Base-by-base conservation (phyloP, 2,329 filamentous ascomycete genomes). In the Ceratocystiopsis minuta region DNA sequence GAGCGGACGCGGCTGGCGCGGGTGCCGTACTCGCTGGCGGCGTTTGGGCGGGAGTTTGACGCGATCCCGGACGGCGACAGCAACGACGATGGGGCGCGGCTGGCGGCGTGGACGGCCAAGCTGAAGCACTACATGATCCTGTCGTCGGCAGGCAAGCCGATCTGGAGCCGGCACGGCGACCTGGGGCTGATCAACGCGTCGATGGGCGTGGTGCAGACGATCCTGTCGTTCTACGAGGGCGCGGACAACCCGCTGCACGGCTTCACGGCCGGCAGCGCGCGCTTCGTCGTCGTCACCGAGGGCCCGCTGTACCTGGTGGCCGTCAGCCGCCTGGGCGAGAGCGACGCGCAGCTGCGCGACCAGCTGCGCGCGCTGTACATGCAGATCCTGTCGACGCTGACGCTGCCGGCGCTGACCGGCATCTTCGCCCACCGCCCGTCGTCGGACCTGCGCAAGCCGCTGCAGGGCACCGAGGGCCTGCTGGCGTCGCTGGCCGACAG, bases 91-190 rank as follows among this genome's bases (percentile, higher is more conserved):
- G 73, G 78, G 38, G 61, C 67, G 38, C 63, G 84, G 20, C 65
- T 94, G 35, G 62, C 65, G 15, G 67, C 77, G 48, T 98, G 87
- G 87, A 90, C 86, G 56, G 75, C 80, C 34, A 96, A 96, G 62
- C 68, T 87, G 48, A 98, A 98, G 60, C 90, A 98, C 60, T 98
- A 94, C 58, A 75, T 98, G 60, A 93, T 98, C 52, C 66, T 98
- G 2, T 96, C 90, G 3, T 88, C 86, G 14, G 88, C 92, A 11
- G 90, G 90, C 16, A 98, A 98, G 57, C 92, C 90, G 12, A 92
- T 98, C 39, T 98, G 88, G 68, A 96, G 86, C 54, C 75, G 92
- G 39, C 88, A 98, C 56, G 90, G 92, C 35, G 85, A 95, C 51
- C 71, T 93, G 49, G 77, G 80, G 42, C 65, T 96, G 36, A 85